These are phyloP conservation scores for Eucalyptus erythrocorys DNA, from an alignment of 345 rosid species.

Conservation along the genomic window DNA sequence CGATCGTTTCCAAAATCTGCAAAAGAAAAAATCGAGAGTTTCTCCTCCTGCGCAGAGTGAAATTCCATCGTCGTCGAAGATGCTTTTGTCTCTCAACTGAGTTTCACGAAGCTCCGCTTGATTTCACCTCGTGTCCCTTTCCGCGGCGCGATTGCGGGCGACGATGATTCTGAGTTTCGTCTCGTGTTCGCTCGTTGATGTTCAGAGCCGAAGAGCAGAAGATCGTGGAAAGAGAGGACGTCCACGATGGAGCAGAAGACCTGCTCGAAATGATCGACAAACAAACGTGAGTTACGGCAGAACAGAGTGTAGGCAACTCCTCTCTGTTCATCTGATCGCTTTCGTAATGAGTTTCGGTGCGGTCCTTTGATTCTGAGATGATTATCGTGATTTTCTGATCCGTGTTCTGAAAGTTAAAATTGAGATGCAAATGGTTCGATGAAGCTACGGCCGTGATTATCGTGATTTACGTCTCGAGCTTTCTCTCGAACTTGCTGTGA, in stretches of 20 bases:
- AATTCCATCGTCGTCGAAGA: background rate
- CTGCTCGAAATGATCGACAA: background rate
- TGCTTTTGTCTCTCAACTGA: background rate
- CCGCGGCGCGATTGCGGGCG: accelerated
- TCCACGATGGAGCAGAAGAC: background rate
- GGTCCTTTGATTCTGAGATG: background rate
- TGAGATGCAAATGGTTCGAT: background rate
- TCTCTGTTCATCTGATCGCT: background rate
- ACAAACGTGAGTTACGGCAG: background rate
- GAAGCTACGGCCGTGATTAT: background rate
- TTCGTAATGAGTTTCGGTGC: background rate
- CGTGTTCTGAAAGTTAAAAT: background rate
- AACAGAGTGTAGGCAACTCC: background rate
- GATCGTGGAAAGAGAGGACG: conserved; percentile 2
- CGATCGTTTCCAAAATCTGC: background rate
- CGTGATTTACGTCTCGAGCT: no score
- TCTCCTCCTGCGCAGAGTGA: conserved; percentile 7
- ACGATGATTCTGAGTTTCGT: background rate
- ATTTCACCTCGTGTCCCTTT: background rate
- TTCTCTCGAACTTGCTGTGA: no score
- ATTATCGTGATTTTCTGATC: background rate
- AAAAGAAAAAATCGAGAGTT: background rate
- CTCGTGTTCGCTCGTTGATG: background rate
- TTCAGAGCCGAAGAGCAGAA: background rate
- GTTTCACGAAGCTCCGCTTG: conserved; percentile 11